These are phyloP conservation scores for Xylaria acuta DNA, from an alignment of 495 filamentous ascomycete genomes.

Conservation along the genomic window DNA sequence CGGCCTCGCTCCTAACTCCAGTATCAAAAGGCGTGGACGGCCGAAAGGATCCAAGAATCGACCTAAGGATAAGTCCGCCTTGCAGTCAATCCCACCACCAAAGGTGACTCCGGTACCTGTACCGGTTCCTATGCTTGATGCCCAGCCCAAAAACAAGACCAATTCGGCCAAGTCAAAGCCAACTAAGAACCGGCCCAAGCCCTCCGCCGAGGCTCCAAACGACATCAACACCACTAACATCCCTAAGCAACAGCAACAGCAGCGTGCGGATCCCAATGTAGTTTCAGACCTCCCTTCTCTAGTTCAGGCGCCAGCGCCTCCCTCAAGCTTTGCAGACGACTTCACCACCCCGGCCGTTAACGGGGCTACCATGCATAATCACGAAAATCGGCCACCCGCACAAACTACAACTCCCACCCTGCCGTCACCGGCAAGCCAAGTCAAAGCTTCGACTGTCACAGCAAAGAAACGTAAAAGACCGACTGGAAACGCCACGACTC, in stretches of 20 bases:
- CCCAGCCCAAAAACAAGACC: constrained; percentile 35
- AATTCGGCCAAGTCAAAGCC: constrained; percentile 37
- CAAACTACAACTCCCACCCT: constrained; percentile 22
- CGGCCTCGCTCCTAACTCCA: constrained; percentile 32
- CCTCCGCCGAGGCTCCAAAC: constrained; percentile 20
- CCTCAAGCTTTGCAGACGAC: constrained; percentile 7
- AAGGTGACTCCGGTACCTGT: constrained; percentile 44
- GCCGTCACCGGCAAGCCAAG: constrained; percentile 35
- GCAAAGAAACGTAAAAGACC: constrained; percentile 44
- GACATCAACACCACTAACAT: constrained; percentile 20
- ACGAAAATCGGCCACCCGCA: constrained; percentile 23
- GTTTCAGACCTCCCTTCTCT: constrained; percentile 2
- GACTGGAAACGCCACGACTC: constrained; percentile 25
- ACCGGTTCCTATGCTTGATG: constrained; percentile 38
- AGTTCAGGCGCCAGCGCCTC: constrained; percentile 14
- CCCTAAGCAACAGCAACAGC: constrained; percentile 24
- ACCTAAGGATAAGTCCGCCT: constrained; percentile 43
- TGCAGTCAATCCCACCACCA: constrained; percentile 29
- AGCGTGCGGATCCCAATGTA: constrained; percentile 5
- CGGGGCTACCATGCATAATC: constrained; percentile 13
- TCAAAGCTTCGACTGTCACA: constrained; percentile 39
- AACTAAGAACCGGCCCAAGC: constrained; percentile 39
- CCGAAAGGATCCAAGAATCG: constrained; percentile 59
- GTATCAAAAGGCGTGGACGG: constrained; percentile 38
- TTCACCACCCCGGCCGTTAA: constrained; percentile 19